Conservation (phyloP, 164 flowering plant species). For the Berberis vulgaris region DNA sequence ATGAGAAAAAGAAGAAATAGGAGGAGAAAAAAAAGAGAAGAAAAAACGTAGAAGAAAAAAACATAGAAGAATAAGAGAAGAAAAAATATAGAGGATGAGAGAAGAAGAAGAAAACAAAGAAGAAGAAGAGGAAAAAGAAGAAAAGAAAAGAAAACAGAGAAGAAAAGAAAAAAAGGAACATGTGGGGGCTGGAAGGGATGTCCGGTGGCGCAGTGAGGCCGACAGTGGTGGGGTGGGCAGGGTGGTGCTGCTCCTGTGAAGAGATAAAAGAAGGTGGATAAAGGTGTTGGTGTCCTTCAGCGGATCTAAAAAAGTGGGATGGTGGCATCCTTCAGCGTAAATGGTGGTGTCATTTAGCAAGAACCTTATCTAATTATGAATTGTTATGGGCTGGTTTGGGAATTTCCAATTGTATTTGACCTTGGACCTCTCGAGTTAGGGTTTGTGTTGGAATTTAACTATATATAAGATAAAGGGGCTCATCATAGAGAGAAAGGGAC, state of each 20-base stretch:
- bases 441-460: no score
- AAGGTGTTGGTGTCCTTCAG: not conserved
- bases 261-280: no score
- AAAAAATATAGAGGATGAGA: not conserved
- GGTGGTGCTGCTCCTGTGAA: not conserved
- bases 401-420: not conserved
- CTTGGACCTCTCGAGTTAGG: no score
- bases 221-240: not conserved
- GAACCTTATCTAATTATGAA: not conserved
- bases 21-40: not conserved
- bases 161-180: not conserved
- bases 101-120: not conserved
- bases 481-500: no score
- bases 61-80: not conserved
- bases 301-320: no score
- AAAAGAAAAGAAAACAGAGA: no score
- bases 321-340: not conserved
- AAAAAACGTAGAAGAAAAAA: not conserved
- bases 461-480: no score
- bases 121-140: not conserved
- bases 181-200: no score
- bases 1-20: not conserved
- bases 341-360: not conserved
- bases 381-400: not conserved
- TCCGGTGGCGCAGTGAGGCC: not conserved